Base-by-base conservation (phyloP, 1,139 yeast species). In the Entelexis sorbosivorans region DNA sequence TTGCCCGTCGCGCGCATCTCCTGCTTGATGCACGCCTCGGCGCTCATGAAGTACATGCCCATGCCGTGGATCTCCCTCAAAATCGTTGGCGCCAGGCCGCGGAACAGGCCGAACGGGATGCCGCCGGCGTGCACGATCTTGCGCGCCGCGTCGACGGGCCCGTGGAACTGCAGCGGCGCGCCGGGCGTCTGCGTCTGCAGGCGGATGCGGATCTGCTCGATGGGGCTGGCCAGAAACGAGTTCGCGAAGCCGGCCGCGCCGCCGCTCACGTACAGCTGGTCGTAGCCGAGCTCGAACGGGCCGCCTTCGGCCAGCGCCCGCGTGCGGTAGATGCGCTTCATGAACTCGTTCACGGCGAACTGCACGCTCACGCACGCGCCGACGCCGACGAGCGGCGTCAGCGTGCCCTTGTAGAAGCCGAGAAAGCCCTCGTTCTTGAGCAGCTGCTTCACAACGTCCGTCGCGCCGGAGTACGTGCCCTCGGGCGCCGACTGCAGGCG, bases 141-240 rank as follows among this genome's bases (percentile, higher is more conserved):
- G 53, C 69, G 73, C 52, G 83, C 75, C 60, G 94, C 82, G 63
- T 85, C 95, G 31, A 85, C 63, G 1, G 97, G 96, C 1, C 96
- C 96, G 53, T 71, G 69, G 62, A 79, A 85, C 35, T 34, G 11
- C 43, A 71, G 68, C 14, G 72, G 67, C 17, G 55, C 44, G 3
- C 14, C 16, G 16, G 52, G 34, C 5, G 84, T 78, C 66, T 87
- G 96, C 4, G 94, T 83, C 67, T 88, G 97, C 58, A 88, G 73
- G 60, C 96, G 73, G 59, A 88, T 87, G 73, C 97, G 83, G 56
- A 89, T 78, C 64, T 87, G 96, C 65, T 89, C 97, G 57, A 89
- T 89, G 5, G 97, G 96, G 26, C 89, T 74, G 0, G 96, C 95
- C 59, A 89, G 68, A 53, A 87, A 77, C 2, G 94, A 86, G 69